These are phyloP conservation scores for Metschnikowia sp. DNA, from an alignment of 805 yeast genomes.

Conservation along the genomic window DNA sequence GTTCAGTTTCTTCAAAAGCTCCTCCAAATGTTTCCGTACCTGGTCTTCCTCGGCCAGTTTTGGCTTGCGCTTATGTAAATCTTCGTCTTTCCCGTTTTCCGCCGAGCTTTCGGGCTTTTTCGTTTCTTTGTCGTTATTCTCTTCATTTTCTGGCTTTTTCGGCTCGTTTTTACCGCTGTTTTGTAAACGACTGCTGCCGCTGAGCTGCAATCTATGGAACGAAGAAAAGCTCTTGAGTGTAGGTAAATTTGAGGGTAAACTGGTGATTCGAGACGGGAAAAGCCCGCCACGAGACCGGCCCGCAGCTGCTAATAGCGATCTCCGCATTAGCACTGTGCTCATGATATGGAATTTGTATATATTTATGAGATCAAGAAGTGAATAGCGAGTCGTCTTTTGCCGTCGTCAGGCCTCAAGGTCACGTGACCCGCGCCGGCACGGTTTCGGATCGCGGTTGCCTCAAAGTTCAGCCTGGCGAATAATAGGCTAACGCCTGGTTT, in stretches of 20 bases:
- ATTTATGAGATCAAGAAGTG: neutral
- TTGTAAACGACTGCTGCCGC: neutral
- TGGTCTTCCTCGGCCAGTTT: constrained; percentile 27
- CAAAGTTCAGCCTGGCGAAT: no score
- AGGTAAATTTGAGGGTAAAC: neutral
- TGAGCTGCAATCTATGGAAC: constrained; percentile 5
- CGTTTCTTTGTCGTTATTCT: constrained; percentile 3
- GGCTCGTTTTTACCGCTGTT: neutral
- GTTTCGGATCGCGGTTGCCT: neutral
- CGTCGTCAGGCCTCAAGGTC: constrained; percentile 4
- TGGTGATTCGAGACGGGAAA: neutral
- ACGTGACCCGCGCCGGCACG: constrained; percentile 1
- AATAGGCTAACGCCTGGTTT: no score
- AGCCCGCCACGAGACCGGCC: neutral
- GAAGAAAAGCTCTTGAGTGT: constrained; percentile 6
- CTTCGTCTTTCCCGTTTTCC: neutral
- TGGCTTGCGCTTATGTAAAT: neutral
- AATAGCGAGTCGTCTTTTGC: constrained; percentile 1
- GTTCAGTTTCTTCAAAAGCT: constrained; percentile 27
- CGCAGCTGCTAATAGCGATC: neutral
- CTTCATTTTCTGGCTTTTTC: constrained; percentile 16
- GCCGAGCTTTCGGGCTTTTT: neutral
- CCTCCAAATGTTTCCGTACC: constrained; percentile 33
- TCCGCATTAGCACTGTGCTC: constrained; percentile 4
- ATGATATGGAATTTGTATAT: neutral